Evolutionary conservation across 1,139 yeast genomes (phyloP), one percentile per base, ranked within the genome.

Genomic region (Keqinozyma sinolaborantium): DNA sequence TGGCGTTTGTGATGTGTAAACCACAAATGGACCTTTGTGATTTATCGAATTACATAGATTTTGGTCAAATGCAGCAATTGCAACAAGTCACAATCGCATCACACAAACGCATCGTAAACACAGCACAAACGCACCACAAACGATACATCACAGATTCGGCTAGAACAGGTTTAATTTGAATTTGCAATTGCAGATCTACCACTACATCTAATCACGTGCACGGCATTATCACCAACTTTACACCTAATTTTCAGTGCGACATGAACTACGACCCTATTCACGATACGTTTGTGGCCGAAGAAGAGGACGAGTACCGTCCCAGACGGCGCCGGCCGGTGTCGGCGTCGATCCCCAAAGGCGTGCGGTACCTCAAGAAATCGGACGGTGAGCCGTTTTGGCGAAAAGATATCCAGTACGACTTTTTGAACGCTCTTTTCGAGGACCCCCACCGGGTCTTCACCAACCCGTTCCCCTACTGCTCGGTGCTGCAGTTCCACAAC

Each of bases 381-480:
- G 97, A 92, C 50, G 97, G 97, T 4, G 95, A 85, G 47, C 95
- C 95, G 12, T 78, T 90, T 40, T 84, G 95, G 83, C 70, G 97
- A 31, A 74, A 65, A 38, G 97, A 92, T 49, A 82, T 92, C 35
- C 97, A 90, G 53, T 85, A 81, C 53, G 92, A 83, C 45, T 85
- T 90, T 46, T 61, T 92, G 35, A 65, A 69, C 30, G 64, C 68
- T 16, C 56, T 92, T 13, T 83, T 92, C 48, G 70, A 73, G 45
- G 82, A 88, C 50, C 64, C 71, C 15, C 60, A 71, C 24, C 61
- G 71, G 28, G 87, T 84, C 4, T 92, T 92, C 58, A 78, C 82
- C 13, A 86, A 86, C 49, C 68, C 55, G 12, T 73, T 70, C 36
- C 56, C 64, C 4, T 46, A 46, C 30, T 60, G 69, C 34, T 58